A percentile compares a stretch with the other conserved stretches of the same genome.
These are phyloP conservation scores for Beauveria caledonica DNA, from an alignment of 2,329 filamentous ascomycete genomes.

Conservation along the genomic window DNA sequence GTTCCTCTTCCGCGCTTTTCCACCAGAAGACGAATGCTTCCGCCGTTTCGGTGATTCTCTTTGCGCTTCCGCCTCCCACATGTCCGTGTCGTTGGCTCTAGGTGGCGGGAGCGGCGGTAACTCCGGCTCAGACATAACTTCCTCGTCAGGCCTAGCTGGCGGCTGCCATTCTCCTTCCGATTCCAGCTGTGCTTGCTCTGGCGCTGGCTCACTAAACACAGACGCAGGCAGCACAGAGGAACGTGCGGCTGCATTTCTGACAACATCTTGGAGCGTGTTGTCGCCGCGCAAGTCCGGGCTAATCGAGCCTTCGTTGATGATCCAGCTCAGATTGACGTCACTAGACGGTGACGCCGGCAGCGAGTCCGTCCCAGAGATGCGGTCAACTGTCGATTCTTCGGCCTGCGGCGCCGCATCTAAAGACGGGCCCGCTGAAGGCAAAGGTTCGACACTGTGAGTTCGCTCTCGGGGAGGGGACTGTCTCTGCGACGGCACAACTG, in stretches of 20 bases:
- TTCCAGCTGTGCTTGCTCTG: neutral
- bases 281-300: conserved; percentile 28
- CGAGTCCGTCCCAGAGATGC: conserved; percentile 25
- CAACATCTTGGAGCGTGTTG: conserved; percentile 24
- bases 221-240: neutral
- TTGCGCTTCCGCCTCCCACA: conserved; percentile 51
- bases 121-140: neutral
- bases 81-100: conserved; percentile 38
- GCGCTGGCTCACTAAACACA: neutral
- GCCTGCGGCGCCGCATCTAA: neutral
- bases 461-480: neutral
- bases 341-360: conserved; percentile 23
- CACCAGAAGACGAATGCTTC: conserved; percentile 23
- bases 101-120: neutral
- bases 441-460: neutral
- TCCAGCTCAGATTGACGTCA: conserved; percentile 36
- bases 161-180: neutral
- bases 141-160: too few relatives aligned
- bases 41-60: conserved; percentile 32
- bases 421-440: neutral
- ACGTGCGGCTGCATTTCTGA: neutral
- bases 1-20: too few relatives aligned
- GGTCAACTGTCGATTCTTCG: neutral
- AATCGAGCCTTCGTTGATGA: conserved; percentile 30
- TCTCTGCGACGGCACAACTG: neutral